A percentile compares a stretch with the other conserved stretches of the same genome.
Conservation (phyloP, 2,329 filamentous ascomycete species). For the Paracoccidioides lutzii region DNA sequence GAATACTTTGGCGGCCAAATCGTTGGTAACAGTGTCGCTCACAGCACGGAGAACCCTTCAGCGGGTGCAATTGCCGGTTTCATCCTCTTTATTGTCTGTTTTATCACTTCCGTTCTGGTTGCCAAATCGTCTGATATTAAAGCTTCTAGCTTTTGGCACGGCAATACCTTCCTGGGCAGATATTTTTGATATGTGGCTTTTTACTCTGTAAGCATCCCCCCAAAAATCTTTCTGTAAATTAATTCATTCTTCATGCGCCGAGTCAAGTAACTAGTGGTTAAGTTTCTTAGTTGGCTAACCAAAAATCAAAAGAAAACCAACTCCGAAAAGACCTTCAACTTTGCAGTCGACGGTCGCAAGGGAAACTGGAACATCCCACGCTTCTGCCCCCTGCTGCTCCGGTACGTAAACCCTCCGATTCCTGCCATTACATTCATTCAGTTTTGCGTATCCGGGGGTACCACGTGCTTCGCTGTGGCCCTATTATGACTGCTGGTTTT, state of each 20-base stretch:
- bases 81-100: conserved; percentile 37
- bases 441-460: conserved; percentile 41
- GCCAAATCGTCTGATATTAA: conserved; percentile 31
- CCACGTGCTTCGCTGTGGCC: conserved; percentile 36
- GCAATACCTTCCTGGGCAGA: conserved; percentile 25
- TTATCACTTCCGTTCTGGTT: conserved; percentile 29
- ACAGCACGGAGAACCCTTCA: conserved; percentile 30
- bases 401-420: conserved; percentile 39
- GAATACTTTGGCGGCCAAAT: conserved; percentile 44
- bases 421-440: conserved; percentile 41
- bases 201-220: conserved; percentile 39
- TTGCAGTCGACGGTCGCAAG: conserved; percentile 37
- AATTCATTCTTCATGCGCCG: background rate
- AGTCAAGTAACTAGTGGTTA: background rate
- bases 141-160: conserved; percentile 33
- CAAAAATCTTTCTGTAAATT: background rate
- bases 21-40: conserved; percentile 39
- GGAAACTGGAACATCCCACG: conserved; percentile 45
- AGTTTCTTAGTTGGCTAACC: background rate
- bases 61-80: conserved; percentile 41
- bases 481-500: conserved; percentile 40
- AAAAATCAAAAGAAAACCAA: conserved; percentile 37
- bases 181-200: conserved; percentile 46
- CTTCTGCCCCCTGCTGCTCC: conserved; percentile 40
- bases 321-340: conserved; percentile 41